Conservation (phyloP, 306 rosid species). For the Pachyrhizus erosus region DNA sequence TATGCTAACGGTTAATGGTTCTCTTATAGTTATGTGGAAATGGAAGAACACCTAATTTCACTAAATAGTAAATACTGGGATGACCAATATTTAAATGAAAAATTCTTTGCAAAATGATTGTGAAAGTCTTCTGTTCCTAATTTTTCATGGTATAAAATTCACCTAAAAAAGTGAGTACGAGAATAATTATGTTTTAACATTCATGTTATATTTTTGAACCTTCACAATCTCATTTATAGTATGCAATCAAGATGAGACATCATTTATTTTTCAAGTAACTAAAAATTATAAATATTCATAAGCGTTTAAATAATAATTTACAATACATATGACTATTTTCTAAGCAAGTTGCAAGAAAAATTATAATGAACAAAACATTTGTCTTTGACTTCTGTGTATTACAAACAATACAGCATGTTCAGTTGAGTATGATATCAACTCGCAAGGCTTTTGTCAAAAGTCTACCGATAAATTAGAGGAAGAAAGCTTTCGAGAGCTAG, state of each 20-base stretch:
- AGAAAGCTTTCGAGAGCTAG: neutral
- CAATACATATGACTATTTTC: no score
- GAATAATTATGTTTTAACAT: no score
- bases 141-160: neutral
- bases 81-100: neutral
- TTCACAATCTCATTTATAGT: neutral
- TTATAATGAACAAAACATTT: neutral
- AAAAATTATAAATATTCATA: no score
- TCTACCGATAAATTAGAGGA: neutral
- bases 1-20: neutral
- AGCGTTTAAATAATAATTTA: no score
- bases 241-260: neutral
- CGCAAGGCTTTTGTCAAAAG: neutral
- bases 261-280: no score
- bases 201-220: neutral
- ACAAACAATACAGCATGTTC: neutral
- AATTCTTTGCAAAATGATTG: neutral
- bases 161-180: neutral
- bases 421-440: neutral
- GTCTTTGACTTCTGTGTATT: neutral
- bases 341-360: no score
- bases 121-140: neutral
- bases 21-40: neutral
- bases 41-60: neutral
- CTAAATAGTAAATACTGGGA: neutral